phyloP scores from a whole-genome alignment of 495 filamentous ascomycete genomes.

The Podospora pseudoanserina region DNA sequence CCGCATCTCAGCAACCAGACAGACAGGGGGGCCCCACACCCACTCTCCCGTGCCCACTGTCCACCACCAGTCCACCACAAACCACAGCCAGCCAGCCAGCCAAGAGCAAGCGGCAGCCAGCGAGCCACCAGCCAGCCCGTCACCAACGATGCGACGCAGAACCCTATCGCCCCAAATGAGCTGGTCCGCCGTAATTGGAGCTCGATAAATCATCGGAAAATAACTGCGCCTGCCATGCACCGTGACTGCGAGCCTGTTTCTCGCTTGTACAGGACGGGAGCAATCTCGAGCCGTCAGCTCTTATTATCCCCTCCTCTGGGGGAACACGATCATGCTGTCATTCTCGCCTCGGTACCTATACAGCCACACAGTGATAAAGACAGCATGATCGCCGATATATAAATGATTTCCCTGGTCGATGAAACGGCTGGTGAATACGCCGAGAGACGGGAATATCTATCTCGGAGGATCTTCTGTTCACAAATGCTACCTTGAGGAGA shows the following conservation, averaged over 20 bases:
- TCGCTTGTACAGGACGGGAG: not conserved
- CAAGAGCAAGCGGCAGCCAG: not conserved
- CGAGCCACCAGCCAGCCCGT: conserved; percentile 16
- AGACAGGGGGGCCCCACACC: conserved; percentile 19
- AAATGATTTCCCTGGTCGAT: not conserved
- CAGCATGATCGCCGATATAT: not conserved
- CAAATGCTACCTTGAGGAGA: not conserved
- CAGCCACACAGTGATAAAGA: not conserved
- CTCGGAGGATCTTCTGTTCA: not conserved
- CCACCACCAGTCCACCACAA: not conserved
- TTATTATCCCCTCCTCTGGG: not conserved
- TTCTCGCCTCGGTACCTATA: not conserved
- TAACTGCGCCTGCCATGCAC: conserved; percentile 8
- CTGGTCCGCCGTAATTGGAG: conserved; percentile 24
- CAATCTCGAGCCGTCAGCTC: not conserved
- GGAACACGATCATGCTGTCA: not conserved
- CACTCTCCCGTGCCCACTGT: conserved; percentile 20
- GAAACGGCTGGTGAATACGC: not conserved
- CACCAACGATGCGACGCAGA: conserved; percentile 26
- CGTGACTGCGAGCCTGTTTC: not conserved
- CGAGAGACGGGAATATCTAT: not conserved
- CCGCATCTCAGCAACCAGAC: conserved; percentile 22
- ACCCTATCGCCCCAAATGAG: conserved; percentile 28
- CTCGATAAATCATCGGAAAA: conserved; percentile 22
- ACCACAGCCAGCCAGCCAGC: not conserved